Base-by-base conservation (phyloP, 148 eudicot species). In the Rhododendron kiyosumense region DNA sequence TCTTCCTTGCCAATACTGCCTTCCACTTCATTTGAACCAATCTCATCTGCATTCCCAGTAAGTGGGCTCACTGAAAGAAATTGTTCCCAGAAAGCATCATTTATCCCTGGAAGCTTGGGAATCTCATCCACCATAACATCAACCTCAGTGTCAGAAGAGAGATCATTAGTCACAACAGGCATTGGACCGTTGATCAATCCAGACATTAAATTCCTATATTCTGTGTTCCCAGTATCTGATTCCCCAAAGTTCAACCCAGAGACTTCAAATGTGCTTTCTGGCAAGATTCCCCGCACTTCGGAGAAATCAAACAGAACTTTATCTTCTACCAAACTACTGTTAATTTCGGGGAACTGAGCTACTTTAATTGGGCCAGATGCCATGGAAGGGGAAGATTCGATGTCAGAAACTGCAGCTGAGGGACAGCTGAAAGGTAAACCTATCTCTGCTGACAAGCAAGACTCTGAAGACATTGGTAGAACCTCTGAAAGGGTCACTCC, bases 11-110 rank as follows among this genome's bases (percentile, higher is more conserved):
- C 85, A 87, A 65, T 67, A 83, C 75, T 51, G 81, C 79, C 79
- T 73, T 88, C 93, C 57, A 86, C 74, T 52, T 85, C 78, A 85
- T 85, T 85, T 63, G 92, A 82, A 88, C 84, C 87, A 38, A 87
- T 88, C 88, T 93, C 94, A 63, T 93, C 94, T 15, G 87, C 63
- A 45, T 83, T 90, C 73, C 90, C 94, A n/a, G 81, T 43, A 41
- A 89, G 85, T 20, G 94, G 87, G 82, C 90, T 90, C 26, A 85
- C 73, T 26, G 98, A 88, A 78, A 95, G 93, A 91, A 95, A 93
- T 85, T 95, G 98, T 86, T 95, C 98, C 98, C 98, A 95, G 87
- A 95, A 95, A 32, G 61, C 86, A 85, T 95, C 98, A 90, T 89
- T 92, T 80, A 95, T 94, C 75, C 95, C 95, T 57, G 98, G 96